These are phyloP conservation scores for Selenicereus undatus DNA, from an alignment of 148 eudicot genomes.

Conservation along the genomic window DNA sequence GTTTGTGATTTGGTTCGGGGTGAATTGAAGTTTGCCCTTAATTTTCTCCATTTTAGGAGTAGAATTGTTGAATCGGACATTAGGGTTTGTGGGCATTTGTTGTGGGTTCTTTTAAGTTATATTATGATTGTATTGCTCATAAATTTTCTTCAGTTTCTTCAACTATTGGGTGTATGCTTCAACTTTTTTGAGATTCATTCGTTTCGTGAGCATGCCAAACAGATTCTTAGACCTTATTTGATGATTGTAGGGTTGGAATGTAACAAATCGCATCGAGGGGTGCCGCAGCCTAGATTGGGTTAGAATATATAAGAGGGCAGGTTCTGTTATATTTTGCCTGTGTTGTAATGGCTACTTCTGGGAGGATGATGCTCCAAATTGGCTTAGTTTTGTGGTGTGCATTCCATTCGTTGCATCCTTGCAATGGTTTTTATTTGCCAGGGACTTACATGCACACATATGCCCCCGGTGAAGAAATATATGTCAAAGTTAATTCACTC, in stretches of 20 bases:
- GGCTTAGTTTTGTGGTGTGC: conserved; percentile 26
- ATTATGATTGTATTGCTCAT: background rate
- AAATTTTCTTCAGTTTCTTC: no score
- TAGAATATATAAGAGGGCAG: background rate
- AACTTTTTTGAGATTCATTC: background rate
- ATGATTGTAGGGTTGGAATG: conserved; percentile 19
- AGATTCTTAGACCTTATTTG: background rate
- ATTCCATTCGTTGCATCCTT: conserved; percentile 30
- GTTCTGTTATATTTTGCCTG: background rate
- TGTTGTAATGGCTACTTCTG: conserved; percentile 16
- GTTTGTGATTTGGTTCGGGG: background rate
- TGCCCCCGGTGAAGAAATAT: conserved; percentile 38
- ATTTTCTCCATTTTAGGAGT: background rate
- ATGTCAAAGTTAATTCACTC: conserved; percentile 67
- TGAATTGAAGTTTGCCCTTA: background rate
- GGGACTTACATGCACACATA: conserved; percentile 69
- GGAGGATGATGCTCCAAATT: conserved; percentile 14
- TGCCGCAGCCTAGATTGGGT: background rate
- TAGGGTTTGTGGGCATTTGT: background rate
- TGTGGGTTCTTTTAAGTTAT: background rate
- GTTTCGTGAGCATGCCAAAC: background rate
- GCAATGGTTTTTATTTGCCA: conserved; percentile 65
- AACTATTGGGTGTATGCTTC: background rate
- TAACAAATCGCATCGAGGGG: background rate
- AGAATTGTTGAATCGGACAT: background rate